These are phyloP conservation scores for Stylonectria norvegica DNA, from an alignment of 2,329 filamentous ascomycete species.

Conservation along the genomic window DNA sequence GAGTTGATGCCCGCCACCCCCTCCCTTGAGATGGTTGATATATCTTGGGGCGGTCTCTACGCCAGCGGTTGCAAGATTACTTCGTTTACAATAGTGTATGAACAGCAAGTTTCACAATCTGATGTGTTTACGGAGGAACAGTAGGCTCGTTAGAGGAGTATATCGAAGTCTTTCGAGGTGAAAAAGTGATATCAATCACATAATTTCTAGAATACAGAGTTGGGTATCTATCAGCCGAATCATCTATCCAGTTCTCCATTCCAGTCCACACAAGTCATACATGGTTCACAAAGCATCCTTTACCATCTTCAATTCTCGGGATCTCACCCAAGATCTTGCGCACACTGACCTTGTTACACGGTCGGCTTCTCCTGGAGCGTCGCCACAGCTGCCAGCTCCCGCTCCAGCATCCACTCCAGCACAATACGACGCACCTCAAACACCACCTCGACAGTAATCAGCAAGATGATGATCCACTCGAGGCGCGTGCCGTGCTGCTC, in stretches of 20 bases:
- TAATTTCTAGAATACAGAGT: neutral
- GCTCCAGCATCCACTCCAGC: conserved; percentile 53
- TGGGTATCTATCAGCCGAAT: neutral
- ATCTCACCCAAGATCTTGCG: too few species aligned
- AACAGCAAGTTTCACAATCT: neutral
- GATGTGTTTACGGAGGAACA: neutral
- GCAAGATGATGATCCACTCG: conserved; percentile 92
- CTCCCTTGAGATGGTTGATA: too few species aligned
- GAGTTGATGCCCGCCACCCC: too few species aligned
- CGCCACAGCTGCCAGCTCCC: conserved; percentile 21
- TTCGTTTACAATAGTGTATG: neutral
- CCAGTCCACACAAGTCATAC: neutral
- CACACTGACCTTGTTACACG: neutral
- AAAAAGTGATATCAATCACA: neutral
- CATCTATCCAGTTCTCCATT: neutral
- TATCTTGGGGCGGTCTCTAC: neutral
- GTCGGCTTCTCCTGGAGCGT: conserved; percentile 5
- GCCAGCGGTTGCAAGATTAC: neutral
- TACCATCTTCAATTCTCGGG: too few species aligned
- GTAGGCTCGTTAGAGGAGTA: neutral
- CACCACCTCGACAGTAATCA: conserved; percentile 88
- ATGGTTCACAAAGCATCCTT: too few species aligned
- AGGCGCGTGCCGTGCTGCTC: conserved; percentile 85
- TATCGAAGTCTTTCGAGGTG: neutral
- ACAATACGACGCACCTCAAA: conserved; percentile 78